These are phyloP conservation scores for Huiozyma sinensis DNA, from an alignment of 805 yeast genomes.

Conservation along the genomic window DNA sequence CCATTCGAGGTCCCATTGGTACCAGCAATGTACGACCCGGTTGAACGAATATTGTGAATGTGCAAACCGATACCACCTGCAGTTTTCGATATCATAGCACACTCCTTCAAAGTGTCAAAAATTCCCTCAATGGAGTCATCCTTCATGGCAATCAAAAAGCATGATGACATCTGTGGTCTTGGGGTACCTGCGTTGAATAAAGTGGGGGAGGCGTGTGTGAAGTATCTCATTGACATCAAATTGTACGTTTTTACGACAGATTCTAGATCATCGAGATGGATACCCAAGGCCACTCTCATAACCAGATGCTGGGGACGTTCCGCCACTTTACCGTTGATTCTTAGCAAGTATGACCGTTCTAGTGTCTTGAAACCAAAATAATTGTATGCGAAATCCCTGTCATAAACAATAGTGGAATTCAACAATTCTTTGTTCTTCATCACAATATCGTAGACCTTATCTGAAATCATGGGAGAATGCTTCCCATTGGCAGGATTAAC, in stretches of 20 bases:
- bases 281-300: constrained; percentile 84
- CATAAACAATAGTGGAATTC: constrained; percentile 57
- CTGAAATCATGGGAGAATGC: constrained; percentile 47
- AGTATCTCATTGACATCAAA: constrained; percentile 72
- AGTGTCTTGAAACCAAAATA: constrained; percentile 86
- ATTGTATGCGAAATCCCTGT: constrained; percentile 63
- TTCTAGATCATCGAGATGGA: constrained; percentile 57
- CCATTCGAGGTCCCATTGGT: constrained; percentile 90
- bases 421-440: constrained; percentile 49
- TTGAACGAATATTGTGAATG: constrained; percentile 70
- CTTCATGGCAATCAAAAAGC: constrained; percentile 80
- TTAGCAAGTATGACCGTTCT: constrained; percentile 70
- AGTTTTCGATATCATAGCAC: constrained; percentile 83
- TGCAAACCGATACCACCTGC: constrained; percentile 94
- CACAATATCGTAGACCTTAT: constrained; percentile 52
- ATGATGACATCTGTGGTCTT: constrained; percentile 76
- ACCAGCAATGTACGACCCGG: constrained; percentile 80
- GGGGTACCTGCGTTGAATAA: constrained; percentile 86
- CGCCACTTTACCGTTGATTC: constrained; percentile 45
- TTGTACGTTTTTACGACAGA: constrained; percentile 69
- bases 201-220: constrained; percentile 92
- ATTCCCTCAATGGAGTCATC: constrained; percentile 94
- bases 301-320: constrained; percentile 88
- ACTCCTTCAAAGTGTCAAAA: constrained; percentile 71
- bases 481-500: constrained; percentile 62